Evolutionary conservation across 192 early-diverging fungal genomes (phyloP).

Genomic region (Backusella westeae): DNA sequence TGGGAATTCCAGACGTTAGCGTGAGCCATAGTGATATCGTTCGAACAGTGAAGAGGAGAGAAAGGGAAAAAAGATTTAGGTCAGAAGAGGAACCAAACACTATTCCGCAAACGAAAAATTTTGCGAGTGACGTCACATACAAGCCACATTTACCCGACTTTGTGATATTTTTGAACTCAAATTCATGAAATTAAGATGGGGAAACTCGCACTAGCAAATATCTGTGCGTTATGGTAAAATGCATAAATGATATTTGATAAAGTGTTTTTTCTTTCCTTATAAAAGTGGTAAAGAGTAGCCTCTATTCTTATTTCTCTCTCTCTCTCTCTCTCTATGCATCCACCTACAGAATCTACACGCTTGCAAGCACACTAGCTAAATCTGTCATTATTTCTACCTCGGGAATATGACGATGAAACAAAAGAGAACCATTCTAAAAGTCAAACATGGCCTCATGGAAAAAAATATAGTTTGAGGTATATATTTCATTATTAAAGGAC

Average conservation of each 20-base stretch:
- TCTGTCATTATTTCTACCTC: not conserved
- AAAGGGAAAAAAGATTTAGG: conserved; percentile 14
- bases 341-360: too few relatives aligned
- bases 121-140: not conserved
- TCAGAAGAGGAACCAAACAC: conserved; percentile 8
- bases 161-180: not conserved
- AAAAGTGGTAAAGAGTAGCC: too few relatives aligned
- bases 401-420: not conserved
- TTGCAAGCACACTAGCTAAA: not conserved
- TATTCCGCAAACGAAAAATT: not conserved
- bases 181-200: not conserved
- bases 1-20: conserved; percentile 96
- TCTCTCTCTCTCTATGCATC: too few relatives aligned
- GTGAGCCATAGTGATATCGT: conserved; percentile 80
- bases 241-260: not conserved
- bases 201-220: not conserved
- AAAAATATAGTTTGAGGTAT: not conserved
- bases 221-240: not conserved
- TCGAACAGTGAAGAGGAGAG: conserved; percentile 12
- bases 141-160: not conserved
- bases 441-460: not conserved
- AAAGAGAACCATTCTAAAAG: not conserved
- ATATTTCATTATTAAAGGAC: not conserved
- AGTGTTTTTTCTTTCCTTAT: not conserved
- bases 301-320: too few relatives aligned